Evolutionary conservation across 208 protist species (phyloP).

Genomic region (Trypanosoma avium): DNA sequence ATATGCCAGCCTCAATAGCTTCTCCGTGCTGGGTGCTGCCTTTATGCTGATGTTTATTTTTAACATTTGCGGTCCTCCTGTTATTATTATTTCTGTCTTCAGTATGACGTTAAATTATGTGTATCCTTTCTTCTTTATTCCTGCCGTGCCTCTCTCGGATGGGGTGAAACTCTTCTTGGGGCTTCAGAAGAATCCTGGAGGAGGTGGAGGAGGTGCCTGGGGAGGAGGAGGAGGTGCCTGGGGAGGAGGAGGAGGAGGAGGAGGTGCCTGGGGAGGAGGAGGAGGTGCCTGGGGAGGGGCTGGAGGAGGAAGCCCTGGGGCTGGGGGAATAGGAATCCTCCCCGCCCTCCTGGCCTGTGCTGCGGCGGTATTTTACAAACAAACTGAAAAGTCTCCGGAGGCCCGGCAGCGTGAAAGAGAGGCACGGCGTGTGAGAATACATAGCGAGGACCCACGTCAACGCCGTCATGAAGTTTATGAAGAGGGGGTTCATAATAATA

Average conservation of each 20-base stretch:
- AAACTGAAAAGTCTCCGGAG: background rate
- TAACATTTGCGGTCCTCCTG: conserved; percentile 14
- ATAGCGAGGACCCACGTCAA: background rate
- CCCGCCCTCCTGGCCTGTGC: conserved; percentile 4
- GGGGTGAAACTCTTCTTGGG: conserved; percentile 1
- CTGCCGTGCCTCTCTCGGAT: conserved; percentile 7
- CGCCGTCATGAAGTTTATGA: background rate
- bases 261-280: no score
- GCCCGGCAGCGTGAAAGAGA: background rate
- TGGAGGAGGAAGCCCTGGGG: no score
- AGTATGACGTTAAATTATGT: conserved; percentile 13
- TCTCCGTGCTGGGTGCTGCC: conserved; percentile 4
- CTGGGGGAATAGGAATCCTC: background rate
- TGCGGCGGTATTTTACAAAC: conserved; percentile 11
- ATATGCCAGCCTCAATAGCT: conserved; percentile 9
- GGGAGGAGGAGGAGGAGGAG: no score
- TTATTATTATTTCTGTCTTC: conserved; percentile 8
- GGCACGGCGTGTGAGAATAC: background rate
- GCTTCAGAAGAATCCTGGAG: conserved; percentile 2
- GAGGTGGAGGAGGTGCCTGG: no score
- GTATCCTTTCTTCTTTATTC: conserved; percentile 24
- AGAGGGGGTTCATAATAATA: background rate
- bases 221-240: no score
- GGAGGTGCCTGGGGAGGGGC: no score
- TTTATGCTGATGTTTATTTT: conserved; percentile 13